Evolutionary conservation across 768 basidiomycete genomes (phyloP).

Genomic region (Hemileccinum impolitum): DNA sequence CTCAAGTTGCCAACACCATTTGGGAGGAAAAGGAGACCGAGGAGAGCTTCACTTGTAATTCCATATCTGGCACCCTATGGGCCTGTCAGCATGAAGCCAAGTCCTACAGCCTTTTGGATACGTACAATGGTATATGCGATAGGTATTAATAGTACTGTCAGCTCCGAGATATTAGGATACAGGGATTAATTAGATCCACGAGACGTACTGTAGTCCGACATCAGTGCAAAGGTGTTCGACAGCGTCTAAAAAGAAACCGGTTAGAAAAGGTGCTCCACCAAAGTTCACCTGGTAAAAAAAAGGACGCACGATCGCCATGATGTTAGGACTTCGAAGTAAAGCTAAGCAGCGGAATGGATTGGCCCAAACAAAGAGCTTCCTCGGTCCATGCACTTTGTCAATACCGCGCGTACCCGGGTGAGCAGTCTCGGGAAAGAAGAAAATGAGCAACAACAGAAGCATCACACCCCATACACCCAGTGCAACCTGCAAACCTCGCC

Average conservation of each 20-base stretch:
- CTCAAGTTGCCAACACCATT: conserved; percentile 26
- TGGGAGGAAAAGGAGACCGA: conserved; percentile 26
- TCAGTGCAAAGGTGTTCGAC: conserved; percentile 32
- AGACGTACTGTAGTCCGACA: conserved; percentile 36
- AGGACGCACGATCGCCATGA: conserved; percentile 49
- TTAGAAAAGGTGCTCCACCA: not conserved
- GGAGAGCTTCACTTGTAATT: conserved; percentile 19
- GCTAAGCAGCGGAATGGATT: conserved; percentile 56
- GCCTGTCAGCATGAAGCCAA: not conserved
- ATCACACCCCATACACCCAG: conserved; percentile 42
- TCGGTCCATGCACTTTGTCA: conserved; percentile 37
- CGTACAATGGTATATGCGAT: conserved; percentile 65
- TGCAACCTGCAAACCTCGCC: conserved; percentile 55
- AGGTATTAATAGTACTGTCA: conserved; percentile 48
- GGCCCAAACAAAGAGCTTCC: conserved; percentile 40
- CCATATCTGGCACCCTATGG: conserved; percentile 44
- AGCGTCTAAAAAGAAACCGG: conserved; percentile 35
- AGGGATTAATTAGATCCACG: not conserved
- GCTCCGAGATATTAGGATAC: not conserved
- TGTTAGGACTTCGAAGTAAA: conserved; percentile 57
- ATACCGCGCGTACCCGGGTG: conserved; percentile 56
- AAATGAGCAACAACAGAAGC: conserved; percentile 34
- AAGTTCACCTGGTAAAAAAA: not conserved
- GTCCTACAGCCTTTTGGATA: not conserved
- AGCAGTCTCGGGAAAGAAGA: conserved; percentile 64